Evolutionary conservation across 139 green algal species (phyloP), one percentile per base, ranked within the genome.

Genomic region (Chlorella sp.): DNA sequence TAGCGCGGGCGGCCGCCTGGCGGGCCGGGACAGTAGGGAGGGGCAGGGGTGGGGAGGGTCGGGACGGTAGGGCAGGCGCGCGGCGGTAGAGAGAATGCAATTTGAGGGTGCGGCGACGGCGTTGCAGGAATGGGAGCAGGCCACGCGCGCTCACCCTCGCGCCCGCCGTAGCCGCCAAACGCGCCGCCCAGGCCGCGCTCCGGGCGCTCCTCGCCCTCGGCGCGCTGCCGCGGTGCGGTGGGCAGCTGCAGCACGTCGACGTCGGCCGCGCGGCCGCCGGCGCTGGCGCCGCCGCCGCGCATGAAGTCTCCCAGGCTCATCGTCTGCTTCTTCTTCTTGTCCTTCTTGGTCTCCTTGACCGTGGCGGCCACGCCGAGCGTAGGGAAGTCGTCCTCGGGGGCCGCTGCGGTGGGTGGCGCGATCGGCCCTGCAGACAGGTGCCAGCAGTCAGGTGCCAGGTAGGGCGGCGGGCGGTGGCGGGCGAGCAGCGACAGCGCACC

Each of bases 281-380:
- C 36, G 14, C 68, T 42, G 46, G 36, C 64, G 35, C 35, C 43
- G 40, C 38, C 41, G 6, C 67, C 21, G 33, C 46, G 29, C 36
- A 90, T 41, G 55, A 97, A 97, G 5, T 94, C 93, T 15, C 36
- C 73, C 55, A 97, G 71, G 33, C 38, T 74, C 56, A 97, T 78
- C 31, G 83, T 76, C 56, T 84, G 82, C 76, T 88, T 91, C 50
- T 89, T 88, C 65, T 95, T 94, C 64, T 90, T 90, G 12, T 87
- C 86, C 56, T 90, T 89, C 65, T 90, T 92, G 63, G 76, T 74
- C 14, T 86, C 71, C 71, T 88, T 84, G 40, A 79, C 71, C 31
- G 74, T 86, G 33, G 64, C 75, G 21, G 91, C 86, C 35, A 84
- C 85, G 0, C 72, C 79, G 23, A 97, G 83, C 0, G 79, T 82